Conservation (phyloP, 352 stramenopile genomes). For the Peronospora belbahrii region DNA sequence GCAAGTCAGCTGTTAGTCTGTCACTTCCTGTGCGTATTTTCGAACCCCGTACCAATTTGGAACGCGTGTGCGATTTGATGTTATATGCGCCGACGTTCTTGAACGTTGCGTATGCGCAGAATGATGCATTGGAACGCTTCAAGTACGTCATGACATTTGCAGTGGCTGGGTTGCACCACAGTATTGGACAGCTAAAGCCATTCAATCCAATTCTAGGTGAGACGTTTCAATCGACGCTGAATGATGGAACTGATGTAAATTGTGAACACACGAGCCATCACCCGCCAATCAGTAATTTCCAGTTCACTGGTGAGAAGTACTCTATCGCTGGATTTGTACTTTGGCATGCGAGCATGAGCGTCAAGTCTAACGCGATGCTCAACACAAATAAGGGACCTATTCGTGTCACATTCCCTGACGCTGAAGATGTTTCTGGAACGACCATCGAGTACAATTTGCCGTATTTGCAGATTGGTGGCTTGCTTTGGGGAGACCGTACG, state of each 20-base stretch:
- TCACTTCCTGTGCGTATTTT: conserved; percentile 83
- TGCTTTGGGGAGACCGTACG: conserved; percentile 77
- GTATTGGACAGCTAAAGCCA: conserved; percentile 74
- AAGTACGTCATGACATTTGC: conserved; percentile 78
- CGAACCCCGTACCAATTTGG: conserved; percentile 73
- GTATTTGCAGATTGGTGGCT: conserved; percentile 61
- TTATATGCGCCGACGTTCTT: conserved; percentile 75
- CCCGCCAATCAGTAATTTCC: conserved; percentile 79
- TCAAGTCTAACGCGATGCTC: conserved; percentile 81
- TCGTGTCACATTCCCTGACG: conserved; percentile 56
- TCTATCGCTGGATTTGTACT: conserved; percentile 60
- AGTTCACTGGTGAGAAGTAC: conserved; percentile 70
- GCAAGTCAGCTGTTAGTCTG: conserved; percentile 71
- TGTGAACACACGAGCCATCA: conserved; percentile 85
- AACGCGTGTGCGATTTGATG: conserved; percentile 74
- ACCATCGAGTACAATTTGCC: conserved; percentile 67
- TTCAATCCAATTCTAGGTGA: conserved; percentile 84
- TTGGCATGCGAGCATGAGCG: conserved; percentile 70
- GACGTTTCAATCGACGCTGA: conserved; percentile 65
- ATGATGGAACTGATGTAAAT: conserved; percentile 71
- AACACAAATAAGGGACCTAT: conserved; percentile 75
- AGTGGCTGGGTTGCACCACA: conserved; percentile 70
- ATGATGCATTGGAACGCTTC: conserved; percentile 61
- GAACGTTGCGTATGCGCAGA: conserved; percentile 48
- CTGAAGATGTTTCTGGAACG: conserved; percentile 28